Evolutionary conservation across 2,329 filamentous ascomycete genomes (phyloP), one percentile per base, ranked within the genome.

Genomic region (Colletotrichum liriopes): DNA sequence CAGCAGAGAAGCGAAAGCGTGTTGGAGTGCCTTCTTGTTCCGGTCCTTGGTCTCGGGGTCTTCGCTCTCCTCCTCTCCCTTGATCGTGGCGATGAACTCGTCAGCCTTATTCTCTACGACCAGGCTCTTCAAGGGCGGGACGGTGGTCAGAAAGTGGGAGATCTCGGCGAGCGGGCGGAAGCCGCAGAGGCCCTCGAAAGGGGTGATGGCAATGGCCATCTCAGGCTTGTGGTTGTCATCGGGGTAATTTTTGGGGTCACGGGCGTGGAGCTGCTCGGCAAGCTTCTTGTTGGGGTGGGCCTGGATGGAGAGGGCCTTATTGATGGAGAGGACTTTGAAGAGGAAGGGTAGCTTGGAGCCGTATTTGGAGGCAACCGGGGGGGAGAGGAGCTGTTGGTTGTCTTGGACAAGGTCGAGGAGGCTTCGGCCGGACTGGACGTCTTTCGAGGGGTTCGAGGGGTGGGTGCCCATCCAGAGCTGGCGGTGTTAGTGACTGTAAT

Each of bases 161-260:
- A 98, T 96, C 83, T 99, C 95, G 6, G 85, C 86, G 29, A 98
- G 86, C 0, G 96, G 96, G 12, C 96, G 91, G 87, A 99, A 99
- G 43, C 96, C 96, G 78, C 96, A 99, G 43, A 99, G 89, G 0
- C 96, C 96, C 81, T 98, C 96, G 76, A 99, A 99, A 0, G 94
- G 93, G 1, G 96, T 98, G 78, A 99, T 93, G 74, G 96, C 96
- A 82, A 99, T 98, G 74, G 96, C 95, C 96, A 99, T 99, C 84
- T 99, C 96, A 43, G 96, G 96, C 85, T 99, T 99, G 88, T 99
- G 96, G 85, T 99, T 99, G 86, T 98, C 96, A 86, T 99, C 95
- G 70, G 96, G 96, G 81, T 99, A 99, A 86, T 99, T 97, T 84
- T 94, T 94, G 60, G 95, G 89, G 80, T 99, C 96, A 74, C 89